Percentiles rank a stretch among this genome's conserved stretches.
phyloP scores from a whole-genome alignment of 305 asterid species.

The Fraxinus platypoda region DNA sequence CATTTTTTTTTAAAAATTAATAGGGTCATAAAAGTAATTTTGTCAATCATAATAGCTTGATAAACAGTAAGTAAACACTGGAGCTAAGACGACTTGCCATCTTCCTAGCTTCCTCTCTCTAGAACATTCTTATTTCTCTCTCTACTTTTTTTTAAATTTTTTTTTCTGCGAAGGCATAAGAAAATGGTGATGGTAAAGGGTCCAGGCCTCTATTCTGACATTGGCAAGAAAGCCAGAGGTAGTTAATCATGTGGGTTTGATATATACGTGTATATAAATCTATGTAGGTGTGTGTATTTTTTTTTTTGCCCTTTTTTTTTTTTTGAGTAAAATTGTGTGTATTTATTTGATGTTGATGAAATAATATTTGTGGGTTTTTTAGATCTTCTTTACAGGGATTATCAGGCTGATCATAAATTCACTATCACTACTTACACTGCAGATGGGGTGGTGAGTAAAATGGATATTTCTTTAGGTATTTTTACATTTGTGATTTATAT shows the following conservation, averaged over 20 bases:
- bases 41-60: conserved; percentile 9
- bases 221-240: conserved; percentile 69
- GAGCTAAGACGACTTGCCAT: conserved; percentile 25
- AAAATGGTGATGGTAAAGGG: conserved; percentile 54
- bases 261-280: neutral
- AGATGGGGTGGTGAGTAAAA: conserved; percentile 50
- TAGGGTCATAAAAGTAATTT: conserved; percentile 24
- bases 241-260: conserved; percentile 9
- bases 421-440: conserved; percentile 57
- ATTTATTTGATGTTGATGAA: neutral
- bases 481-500: neutral
- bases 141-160: neutral
- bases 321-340: neutral
- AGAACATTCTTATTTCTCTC: conserved; percentile 22
- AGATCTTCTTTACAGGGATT: conserved; percentile 69
- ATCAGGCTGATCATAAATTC: conserved; percentile 58
- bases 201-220: conserved; percentile 66
- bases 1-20: neutral
- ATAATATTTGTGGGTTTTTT: conserved; percentile 16
- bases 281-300: neutral
- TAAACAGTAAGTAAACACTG: neutral
- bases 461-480: neutral
- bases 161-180: neutral
- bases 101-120: conserved; percentile 28
- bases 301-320: neutral